Conservation (phyloP, 192 early-diverging fungal genomes). For the Lobosporangium transversale region DNA sequence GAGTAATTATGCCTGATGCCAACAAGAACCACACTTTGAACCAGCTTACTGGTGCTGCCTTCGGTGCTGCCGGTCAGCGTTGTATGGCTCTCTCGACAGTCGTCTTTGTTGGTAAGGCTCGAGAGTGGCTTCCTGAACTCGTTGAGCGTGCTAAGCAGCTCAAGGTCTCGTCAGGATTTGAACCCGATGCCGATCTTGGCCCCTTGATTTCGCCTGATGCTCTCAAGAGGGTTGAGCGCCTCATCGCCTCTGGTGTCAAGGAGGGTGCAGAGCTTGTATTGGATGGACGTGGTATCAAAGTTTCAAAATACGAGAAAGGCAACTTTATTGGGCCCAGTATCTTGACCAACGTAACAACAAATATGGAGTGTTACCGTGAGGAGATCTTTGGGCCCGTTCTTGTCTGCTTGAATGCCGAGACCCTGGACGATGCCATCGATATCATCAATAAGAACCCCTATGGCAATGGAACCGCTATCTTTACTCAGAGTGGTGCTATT, state of each 20-base stretch:
- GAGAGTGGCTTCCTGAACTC: constrained; percentile 88
- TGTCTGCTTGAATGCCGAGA: constrained; percentile 81
- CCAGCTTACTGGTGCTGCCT: constrained; percentile 90
- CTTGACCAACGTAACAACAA: constrained; percentile 72
- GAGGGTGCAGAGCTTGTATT: constrained; percentile 87
- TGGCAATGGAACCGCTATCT: constrained; percentile 87
- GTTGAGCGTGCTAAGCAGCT: constrained; percentile 86
- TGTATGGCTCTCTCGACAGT: constrained; percentile 97
- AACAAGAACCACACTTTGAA: constrained; percentile 96
- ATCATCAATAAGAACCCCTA: constrained; percentile 92
- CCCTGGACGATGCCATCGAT: constrained; percentile 91
- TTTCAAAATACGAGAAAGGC: constrained; percentile 83
- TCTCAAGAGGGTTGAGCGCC: constrained; percentile 72
- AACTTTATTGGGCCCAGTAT: constrained; percentile 98
- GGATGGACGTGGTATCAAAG: constrained; percentile 85
- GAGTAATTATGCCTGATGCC: constrained; percentile 92
- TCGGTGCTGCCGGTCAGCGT: constrained; percentile 97
- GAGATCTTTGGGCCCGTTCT: constrained; percentile 98
- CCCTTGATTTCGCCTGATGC: constrained; percentile 89
- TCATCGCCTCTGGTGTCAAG: constrained; percentile 86
- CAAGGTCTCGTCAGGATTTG: constrained; percentile 87
- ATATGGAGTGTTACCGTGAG: constrained; percentile 91
- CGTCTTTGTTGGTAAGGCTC: constrained; percentile 88
- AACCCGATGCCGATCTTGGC: constrained; percentile 87
- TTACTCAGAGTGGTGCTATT: constrained; percentile 89